phyloP scores from a whole-genome alignment of 768 basidiomycete genomes.

The Cubamyces lactineus region DNA sequence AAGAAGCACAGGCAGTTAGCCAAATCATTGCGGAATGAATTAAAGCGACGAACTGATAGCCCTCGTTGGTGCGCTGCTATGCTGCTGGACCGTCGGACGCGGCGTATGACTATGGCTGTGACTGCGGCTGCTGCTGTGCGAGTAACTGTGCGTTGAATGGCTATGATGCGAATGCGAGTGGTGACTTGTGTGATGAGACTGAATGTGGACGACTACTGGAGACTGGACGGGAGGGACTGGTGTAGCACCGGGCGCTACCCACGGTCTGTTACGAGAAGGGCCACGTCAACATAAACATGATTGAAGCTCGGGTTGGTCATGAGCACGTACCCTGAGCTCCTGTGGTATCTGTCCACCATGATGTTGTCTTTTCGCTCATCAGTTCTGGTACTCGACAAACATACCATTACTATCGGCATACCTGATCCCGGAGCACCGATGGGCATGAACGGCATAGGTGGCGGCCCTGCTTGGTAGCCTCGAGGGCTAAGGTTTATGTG shows the following conservation, averaged over 20 bases:
- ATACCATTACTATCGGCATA: neutral
- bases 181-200: constrained; percentile 14
- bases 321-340: neutral
- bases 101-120: constrained; percentile 14
- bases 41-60: neutral
- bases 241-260: constrained; percentile 9
- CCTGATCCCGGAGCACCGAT: constrained; percentile 20
- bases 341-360: constrained; percentile 2
- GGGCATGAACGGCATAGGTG: constrained; percentile 22
- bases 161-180: constrained; percentile 10
- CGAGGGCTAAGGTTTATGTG: neutral
- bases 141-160: constrained; percentile 19
- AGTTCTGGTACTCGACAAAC: neutral
- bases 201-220: constrained; percentile 7
- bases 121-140: constrained; percentile 9
- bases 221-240: constrained; percentile 3
- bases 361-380: neutral
- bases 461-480: constrained; percentile 9
- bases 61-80: constrained; percentile 8
- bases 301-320: no score
- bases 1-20: neutral
- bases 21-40: neutral
- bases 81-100: constrained; percentile 4
- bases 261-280: constrained; percentile 5
- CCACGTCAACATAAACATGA: no score